Conservation (phyloP, 306 rosid genomes). For the Luffa aegyptiaca region DNA sequence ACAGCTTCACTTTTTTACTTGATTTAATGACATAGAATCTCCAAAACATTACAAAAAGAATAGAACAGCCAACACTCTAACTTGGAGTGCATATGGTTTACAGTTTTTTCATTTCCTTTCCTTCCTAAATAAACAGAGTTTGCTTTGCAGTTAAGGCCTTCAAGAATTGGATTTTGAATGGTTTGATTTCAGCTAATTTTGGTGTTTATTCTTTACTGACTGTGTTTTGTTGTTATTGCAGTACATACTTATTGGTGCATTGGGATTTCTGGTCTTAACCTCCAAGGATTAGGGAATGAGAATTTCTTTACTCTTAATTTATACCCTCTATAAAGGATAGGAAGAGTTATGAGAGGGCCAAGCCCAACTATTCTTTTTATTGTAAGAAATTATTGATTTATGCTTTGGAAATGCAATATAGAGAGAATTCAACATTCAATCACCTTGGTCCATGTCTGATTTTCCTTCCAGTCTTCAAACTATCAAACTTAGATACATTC, state of each 20-base stretch:
- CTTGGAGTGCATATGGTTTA: neutral
- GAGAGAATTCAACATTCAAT: neutral
- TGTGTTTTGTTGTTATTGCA: conserved; percentile 18
- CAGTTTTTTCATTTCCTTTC: neutral
- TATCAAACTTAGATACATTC: neutral
- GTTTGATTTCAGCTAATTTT: neutral
- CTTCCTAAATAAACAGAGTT: neutral
- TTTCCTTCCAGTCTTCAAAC: neutral
- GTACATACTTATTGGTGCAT: conserved; percentile 37
- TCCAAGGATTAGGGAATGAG: conserved; percentile 18
- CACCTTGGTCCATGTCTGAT: neutral
- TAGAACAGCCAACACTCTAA: neutral
- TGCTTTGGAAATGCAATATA: neutral
- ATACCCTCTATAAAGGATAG: neutral
- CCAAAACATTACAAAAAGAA: neutral
- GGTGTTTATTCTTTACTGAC: neutral
- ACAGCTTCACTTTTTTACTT: neutral
- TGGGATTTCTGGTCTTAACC: conserved; percentile 32
- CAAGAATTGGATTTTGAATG: neutral
- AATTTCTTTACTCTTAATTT: neutral
- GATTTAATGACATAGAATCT: neutral
- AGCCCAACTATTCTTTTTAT: neutral
- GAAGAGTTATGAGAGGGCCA: neutral
- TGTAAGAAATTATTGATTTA: neutral
- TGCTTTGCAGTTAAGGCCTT: neutral